Base-by-base conservation (phyloP, 1,284 basidiomycete species). In the Microstroma glucosiphilum region DNA sequence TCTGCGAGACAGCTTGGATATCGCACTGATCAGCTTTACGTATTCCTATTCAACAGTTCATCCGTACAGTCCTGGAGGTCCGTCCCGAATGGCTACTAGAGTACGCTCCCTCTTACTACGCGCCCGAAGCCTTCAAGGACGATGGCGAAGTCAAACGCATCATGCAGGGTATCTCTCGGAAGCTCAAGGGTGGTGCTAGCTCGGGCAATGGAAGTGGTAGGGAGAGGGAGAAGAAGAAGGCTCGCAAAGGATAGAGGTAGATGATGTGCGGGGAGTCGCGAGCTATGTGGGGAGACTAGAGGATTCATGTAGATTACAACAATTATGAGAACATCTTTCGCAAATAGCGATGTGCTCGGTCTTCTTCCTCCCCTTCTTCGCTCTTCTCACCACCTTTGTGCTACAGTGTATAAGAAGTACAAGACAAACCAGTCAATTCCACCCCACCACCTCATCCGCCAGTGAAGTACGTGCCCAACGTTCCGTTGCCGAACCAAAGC, bases 61-160 rank as follows among this genome's bases (percentile, higher is more conserved):
- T 98, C 73, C 87, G 94, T 46, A 96, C 90, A 0, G 90, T 94
- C 21, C 89, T 92, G 1, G 91, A 93, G 67, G 85, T 97, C 60
- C 84, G 86, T 73, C 85, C 89, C 1, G 92, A 96, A 75, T 97
- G 96, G 91, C 81, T 97, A 17, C 80, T 96, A 49, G 92, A 96
- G 76, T 87, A 84, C 69, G 91, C 92, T 0, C 81, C 85, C 0
- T 77, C 78, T 30, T 97, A 97, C 82, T 98, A 87, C 78, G 89
- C 93, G 75, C 71, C 73, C 40, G 23, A 19, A 7, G 41, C 40
- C 40, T 58, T 23, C 57, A 58, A 19, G 41, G 30, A 37, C 40
- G 71, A 73, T 15, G 73, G 73, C 19, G 73, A 75, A 54, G 66
- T 75, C 1, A 73, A 72, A 65, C 65, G 73, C 21, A 69, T 75